Conservation (phyloP, 306 rosid genomes). For the Chamaecrista fasciculata region DNA sequence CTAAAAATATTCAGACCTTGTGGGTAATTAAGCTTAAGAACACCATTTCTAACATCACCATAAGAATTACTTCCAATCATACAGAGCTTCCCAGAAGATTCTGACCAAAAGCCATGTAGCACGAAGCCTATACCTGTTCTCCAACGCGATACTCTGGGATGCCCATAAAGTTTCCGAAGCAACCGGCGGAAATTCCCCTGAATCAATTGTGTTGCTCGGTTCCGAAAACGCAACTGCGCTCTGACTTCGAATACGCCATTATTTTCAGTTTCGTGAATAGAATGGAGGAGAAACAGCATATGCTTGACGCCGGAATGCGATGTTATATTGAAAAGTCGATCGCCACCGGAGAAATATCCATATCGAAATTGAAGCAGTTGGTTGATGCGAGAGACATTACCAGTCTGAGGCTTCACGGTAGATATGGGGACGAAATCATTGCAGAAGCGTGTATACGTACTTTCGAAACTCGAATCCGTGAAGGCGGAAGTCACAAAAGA, state of each 20-base stretch:
- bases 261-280: slow-evolving; percentile 26
- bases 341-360: slow-evolving; percentile 67
- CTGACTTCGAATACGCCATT: slow-evolving; percentile 38
- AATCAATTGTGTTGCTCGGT: neutral
- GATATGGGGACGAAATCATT: slow-evolving; percentile 47
- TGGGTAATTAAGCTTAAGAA: slow-evolving; percentile 70
- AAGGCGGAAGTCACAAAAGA: slow-evolving; percentile 7
- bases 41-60: slow-evolving; percentile 32
- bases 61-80: slow-evolving; percentile 58
- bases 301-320: neutral
- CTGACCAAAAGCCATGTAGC: slow-evolving; percentile 63
- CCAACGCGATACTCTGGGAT: slow-evolving; percentile 30
- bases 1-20: slow-evolving; percentile 31
- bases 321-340: slow-evolving; percentile 41
- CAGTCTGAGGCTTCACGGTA: neutral
- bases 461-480: slow-evolving; percentile 9
- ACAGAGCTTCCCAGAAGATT: slow-evolving; percentile 66
- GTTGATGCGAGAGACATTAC: neutral
- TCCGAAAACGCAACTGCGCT: slow-evolving; percentile 40
- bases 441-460: slow-evolving; percentile 52
- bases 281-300: slow-evolving; percentile 27
- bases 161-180: slow-evolving; percentile 40
- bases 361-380: slow-evolving; percentile 32
- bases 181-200: slow-evolving; percentile 31
- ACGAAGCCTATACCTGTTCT: slow-evolving; percentile 24